phyloP scores from a whole-genome alignment of 345 rosid genomes.

The Syzygium oleosum region DNA sequence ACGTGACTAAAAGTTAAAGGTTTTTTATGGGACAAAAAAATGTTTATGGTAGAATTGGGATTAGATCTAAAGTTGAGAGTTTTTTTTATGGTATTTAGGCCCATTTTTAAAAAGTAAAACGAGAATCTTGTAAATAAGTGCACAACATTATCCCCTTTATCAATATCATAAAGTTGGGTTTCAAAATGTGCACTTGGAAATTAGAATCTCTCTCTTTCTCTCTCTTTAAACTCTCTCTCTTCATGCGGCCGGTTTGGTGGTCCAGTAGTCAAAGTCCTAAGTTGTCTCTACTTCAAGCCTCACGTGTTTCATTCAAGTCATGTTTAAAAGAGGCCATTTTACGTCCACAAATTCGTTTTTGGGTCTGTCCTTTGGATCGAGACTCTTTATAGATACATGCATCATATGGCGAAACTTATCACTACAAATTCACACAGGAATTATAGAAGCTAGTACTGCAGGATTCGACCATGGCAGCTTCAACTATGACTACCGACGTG shows the following conservation, averaged over 20 bases:
- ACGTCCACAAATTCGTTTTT: not conserved
- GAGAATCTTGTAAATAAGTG: too few relatives aligned
- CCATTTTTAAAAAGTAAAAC: too few relatives aligned
- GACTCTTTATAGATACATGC: not conserved
- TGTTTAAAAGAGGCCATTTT: not conserved
- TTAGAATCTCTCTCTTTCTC: too few relatives aligned
- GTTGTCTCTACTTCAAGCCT: not conserved
- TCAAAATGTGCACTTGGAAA: too few relatives aligned
- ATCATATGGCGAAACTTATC: not conserved
- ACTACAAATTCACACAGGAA: not conserved
- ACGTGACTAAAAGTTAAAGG: too few relatives aligned
- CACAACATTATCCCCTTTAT: too few relatives aligned
- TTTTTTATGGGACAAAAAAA: too few relatives aligned
- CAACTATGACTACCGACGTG: not conserved
- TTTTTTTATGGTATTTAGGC: too few relatives aligned
- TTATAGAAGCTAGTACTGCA: not conserved
- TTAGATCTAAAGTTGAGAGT: too few relatives aligned
- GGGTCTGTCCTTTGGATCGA: not conserved
- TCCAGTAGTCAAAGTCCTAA: fast-evolving
- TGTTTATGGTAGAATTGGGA: too few relatives aligned
- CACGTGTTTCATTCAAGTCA: not conserved
- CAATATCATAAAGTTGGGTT: too few relatives aligned
- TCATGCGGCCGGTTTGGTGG: not conserved
- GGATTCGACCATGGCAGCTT: not conserved
- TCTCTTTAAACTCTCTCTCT: not conserved